Evolutionary conservation across 106 monocot genomes (phyloP), one percentile per base, ranked within the genome.

Genomic region (Dactylorhiza incarnata): DNA sequence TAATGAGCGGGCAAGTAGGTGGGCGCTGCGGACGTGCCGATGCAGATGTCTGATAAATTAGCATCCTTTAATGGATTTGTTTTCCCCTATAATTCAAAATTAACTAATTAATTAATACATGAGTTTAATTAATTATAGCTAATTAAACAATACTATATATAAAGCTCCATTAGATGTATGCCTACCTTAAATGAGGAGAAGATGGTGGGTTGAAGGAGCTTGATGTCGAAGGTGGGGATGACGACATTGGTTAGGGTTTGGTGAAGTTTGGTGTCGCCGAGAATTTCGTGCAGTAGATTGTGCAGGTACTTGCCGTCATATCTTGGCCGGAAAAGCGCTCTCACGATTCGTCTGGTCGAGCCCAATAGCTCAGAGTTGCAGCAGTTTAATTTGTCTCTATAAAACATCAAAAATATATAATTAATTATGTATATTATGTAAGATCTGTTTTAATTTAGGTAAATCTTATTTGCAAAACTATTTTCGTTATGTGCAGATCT

Each of bases 251-350:
- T 87, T 43, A 90, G 44, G 17, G 87, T 81, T 49, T 90, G 81
- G 48, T 79, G 55, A 5, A 87, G 72, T 68, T 70, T 83, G 14
- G 73, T 75, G 13, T 79, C 76, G 8, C 85, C 87, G 54, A 90
- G 75, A 9, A 73, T 55, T 61, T 80, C 45, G 43, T 71, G 75
- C 9, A 85, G 54, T 8, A 81, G n/a, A 51, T 74, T 23, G 67
- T 87, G 87, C 29, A 90, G 76, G 65, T 85, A 87, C 26, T 90
- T 85, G 2, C 90, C 90, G 61, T 85, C 48, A 66, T 90, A 90
- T n/a, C 79, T 85, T 1, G 90, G 90, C 24, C 87, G 87, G n/a
- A 17, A 49, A 3, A 81, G 6, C 0, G 73, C 26, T 13, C 56
- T 66, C 5, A 81, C 5, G 19, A 85, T 46, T 19, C 71, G 50